Evolutionary conservation across 345 rosid species (phyloP).

Genomic region (Bruguiera gymnorhiza): DNA sequence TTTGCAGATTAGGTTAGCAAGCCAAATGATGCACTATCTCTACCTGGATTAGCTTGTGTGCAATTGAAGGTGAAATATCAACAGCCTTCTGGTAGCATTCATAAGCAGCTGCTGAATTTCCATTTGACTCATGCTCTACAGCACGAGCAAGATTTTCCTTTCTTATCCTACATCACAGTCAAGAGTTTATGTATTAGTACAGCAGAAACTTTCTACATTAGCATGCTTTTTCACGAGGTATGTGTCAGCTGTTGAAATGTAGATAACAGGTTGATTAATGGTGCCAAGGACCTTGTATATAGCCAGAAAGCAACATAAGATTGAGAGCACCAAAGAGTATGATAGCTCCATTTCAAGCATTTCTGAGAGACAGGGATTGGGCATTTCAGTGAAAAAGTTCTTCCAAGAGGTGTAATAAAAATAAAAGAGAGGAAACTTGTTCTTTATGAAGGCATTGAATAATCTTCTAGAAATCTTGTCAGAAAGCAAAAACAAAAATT

Average conservation of each 20-base stretch:
- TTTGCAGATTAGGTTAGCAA: not conserved
- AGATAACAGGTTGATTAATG: not conserved
- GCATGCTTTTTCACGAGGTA: not conserved
- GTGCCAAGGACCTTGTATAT: not conserved
- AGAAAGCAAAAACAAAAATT: conserved; percentile 1
- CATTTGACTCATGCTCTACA: conserved; percentile 71
- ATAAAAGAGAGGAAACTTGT: not conserved
- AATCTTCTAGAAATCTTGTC: not conserved
- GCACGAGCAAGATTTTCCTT: conserved; percentile 90
- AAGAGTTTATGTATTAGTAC: too few relatives aligned
- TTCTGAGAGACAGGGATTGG: not conserved
- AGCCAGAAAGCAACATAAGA: not conserved
- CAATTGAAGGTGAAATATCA: conserved; percentile 92
- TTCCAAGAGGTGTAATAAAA: not conserved
- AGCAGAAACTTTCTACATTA: not conserved
- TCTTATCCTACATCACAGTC: conserved; percentile 45
- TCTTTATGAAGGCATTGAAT: not conserved
- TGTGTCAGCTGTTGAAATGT: not conserved
- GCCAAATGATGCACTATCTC: conserved; percentile 7
- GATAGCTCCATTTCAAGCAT: not conserved
- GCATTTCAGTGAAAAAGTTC: not conserved
- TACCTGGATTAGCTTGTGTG: conserved; percentile 80
- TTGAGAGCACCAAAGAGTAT: conserved; percentile 2
- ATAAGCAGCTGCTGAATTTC: conserved; percentile 78
- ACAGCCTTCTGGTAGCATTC: conserved; percentile 94